These are phyloP conservation scores for Apophysomyces variabilis DNA, from an alignment of 371 early-diverging fungal species.

Conservation along the genomic window DNA sequence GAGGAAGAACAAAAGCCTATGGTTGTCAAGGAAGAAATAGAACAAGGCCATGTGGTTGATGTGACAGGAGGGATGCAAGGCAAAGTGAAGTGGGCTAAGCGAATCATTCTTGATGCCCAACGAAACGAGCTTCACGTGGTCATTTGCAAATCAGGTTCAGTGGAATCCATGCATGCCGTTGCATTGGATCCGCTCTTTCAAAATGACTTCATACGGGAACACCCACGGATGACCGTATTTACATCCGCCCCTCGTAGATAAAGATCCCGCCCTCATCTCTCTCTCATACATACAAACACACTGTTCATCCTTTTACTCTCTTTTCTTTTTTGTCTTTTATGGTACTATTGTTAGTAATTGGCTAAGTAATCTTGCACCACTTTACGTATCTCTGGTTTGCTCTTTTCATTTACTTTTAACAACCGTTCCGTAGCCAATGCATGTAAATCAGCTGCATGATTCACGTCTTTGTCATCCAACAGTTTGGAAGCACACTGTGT, in stretches of 20 bases:
- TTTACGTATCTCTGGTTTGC: constrained; percentile 23
- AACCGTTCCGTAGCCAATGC: constrained; percentile 73
- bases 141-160: constrained; percentile 37
- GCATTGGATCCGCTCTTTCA: constrained; percentile 23
- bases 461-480: constrained; percentile 34
- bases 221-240: constrained; percentile 31
- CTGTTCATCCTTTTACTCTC: background rate
- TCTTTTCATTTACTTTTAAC: constrained; percentile 38
- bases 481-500: constrained; percentile 46
- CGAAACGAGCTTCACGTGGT: constrained; percentile 27
- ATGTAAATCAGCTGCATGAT: constrained; percentile 57
- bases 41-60: constrained; percentile 24
- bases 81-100: constrained; percentile 46
- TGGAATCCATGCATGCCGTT: constrained; percentile 32
- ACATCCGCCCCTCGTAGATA: background rate
- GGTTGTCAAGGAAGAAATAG: background rate
- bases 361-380: constrained; percentile 40
- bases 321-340: background rate
- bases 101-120: constrained; percentile 30
- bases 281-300: no score
- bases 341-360: background rate
- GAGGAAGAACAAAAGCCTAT: background rate
- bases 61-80: constrained; percentile 57
- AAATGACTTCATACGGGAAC: constrained; percentile 10
- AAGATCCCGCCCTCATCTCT: no score